phyloP scores from a whole-genome alignment of 176 grass and related monocot species.

The Rhipidocladum racemiflorum region DNA sequence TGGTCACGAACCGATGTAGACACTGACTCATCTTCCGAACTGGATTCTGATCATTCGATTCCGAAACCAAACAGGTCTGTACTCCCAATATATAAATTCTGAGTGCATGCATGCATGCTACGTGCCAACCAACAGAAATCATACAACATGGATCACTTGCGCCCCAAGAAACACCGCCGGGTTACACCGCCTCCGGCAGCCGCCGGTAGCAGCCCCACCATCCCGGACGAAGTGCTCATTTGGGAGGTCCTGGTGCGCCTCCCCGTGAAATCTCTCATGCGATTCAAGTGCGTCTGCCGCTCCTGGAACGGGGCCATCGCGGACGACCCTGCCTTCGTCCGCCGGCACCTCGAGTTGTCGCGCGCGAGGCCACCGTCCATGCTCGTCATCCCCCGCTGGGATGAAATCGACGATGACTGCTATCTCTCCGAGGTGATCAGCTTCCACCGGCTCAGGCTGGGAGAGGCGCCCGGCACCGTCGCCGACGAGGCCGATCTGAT shows the following conservation, averaged over 20 bases:
- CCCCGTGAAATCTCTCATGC: not conserved
- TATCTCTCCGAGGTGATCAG: not conserved
- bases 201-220: not conserved
- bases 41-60: too few species aligned
- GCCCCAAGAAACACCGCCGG: not conserved
- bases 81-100: not conserved
- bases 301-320: not conserved
- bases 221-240: not conserved
- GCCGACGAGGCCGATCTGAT: not conserved
- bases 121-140: not conserved
- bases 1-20: too few species aligned
- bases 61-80: too few species aligned
- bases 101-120: too few species aligned
- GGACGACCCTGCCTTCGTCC: not conserved
- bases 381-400: not conserved
- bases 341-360: not conserved
- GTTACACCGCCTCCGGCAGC: not conserved
- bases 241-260: not conserved
- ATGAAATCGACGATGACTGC: rapidly evolving
- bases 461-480: too few species aligned
- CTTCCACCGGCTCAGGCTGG: not conserved
- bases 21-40: too few species aligned
- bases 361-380: not conserved
- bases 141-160: not conserved
- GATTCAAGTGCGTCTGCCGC: not conserved